Base-by-base conservation (phyloP, 768 basidiomycete species). In the Asterophora lycoperdoides region DNA sequence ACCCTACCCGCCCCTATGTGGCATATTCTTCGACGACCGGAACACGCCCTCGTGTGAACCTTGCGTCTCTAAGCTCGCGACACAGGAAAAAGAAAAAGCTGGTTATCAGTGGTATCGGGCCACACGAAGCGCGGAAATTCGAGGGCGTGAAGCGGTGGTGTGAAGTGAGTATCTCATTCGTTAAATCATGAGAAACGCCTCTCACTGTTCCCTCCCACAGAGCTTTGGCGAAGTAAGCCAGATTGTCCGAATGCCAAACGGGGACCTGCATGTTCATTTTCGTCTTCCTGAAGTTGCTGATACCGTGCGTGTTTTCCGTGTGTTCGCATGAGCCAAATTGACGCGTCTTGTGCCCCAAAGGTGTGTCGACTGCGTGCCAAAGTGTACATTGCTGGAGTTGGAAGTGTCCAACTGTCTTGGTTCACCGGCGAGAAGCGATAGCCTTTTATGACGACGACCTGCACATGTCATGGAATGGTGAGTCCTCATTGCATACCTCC, bases 321-420 rank as follows among this genome's bases (percentile, higher is more conserved):
- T 41, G 41, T 37, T 26, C 6, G 30, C 38, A 13, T 13, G 15
- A 11, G 30, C 14, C 20, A 17, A 17, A 28, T 14, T 40, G 29
- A 19, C 37, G 46, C 44, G 49, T 55, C 42, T 34, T 46, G 11
- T 48, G 35, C 44, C n/a, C 8, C 15, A 13, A 50, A 89, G 86
- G 86, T 89, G 2, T 90, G 87, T 60, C 85, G 88, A 34, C 65
- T 90, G 49, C 81, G 85, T 55, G 88, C 88, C 43, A 78, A 78
- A 60, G 88, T 90, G 1, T 72, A 77, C 58, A 89, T 90, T 49
- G 66, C 76, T 33, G 84, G 85, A 40, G 87, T 85, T 8, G 88
- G 88, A 52, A 88, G 86, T 62, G 87, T 89, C 28, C 75, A 81
- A 55, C 69, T 90, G 46, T 89, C 88, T 30, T 89, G 87, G 86